Base-by-base conservation (phyloP, 129 eudicot species). In the Tagetes erecta region DNA sequence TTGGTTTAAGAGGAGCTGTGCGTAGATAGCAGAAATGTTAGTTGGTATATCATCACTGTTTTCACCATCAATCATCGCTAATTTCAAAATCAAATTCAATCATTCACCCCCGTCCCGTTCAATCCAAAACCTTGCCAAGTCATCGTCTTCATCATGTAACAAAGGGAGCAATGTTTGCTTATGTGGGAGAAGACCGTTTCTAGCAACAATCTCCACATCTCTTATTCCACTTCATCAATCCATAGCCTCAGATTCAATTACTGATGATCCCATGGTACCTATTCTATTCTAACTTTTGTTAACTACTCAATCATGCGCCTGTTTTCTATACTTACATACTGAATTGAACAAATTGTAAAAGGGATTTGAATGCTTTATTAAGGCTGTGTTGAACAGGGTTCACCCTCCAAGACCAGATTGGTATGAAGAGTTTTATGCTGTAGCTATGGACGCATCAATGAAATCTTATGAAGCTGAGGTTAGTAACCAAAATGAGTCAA, bases 321-420 rank as follows among this genome's bases (percentile, higher is more conserved):
- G 37, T 35, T 39, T 35, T 37, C 1, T 58, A 9, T 44, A 60
- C 14, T 63, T 64, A 37, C 34, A 4, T 40, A 40, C 5, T 40
- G 1, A 5, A 33, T 34, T 37, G 33, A 39, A 50, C 5, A 14
- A 52, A 1, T 56, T n/a, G 51, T 49, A 35, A 45, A 45, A 71
- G 31, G 31, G 51, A 8, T 74, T 42, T 13, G 27, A 6, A 63
- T 80, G 55, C 46, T 72, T 34, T 67, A 72, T 75, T 80, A 72
- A 93, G 98, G 84, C 56, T 60, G 82, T 84, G 89, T 49, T 93
- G 81, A 86, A 84, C 45, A 83, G 84, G 70, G 65, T 93, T 83
- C 98, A 83, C 71, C 98, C 98, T 80, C 89, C 92, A 45, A 86
- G 87, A 71, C 89, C 98, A 1, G 98, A 90, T 73, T 93, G 98